A percentile compares a stretch with the other conserved stretches of the same genome.
Conservation (phyloP, 1,284 basidiomycete species). For the Ustilago tritici region DNA sequence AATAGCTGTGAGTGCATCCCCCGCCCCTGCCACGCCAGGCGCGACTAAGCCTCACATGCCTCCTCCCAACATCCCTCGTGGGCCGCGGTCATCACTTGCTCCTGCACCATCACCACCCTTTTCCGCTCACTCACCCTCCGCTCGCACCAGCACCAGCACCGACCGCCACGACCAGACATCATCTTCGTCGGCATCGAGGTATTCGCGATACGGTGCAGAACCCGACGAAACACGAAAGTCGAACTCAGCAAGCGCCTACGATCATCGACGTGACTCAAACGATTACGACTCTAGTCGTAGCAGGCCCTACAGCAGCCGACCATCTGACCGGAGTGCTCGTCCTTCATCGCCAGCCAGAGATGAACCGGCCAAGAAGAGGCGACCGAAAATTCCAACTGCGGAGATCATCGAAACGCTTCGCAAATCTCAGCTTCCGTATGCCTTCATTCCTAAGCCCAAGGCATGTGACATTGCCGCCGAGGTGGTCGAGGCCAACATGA, state of each 20-base stretch:
- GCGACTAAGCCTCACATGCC: conserved; percentile 31
- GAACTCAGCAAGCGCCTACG: conserved; percentile 4
- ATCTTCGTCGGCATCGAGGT: neutral
- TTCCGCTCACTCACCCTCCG: conserved; percentile 8
- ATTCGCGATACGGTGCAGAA: conserved; percentile 7
- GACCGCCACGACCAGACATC: conserved; percentile 9
- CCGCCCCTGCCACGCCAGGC: conserved; percentile 24
- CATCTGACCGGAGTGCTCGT: neutral
- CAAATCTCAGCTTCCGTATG: conserved; percentile 40
- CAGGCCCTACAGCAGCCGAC: conserved; percentile 11
- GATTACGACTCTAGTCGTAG: conserved; percentile 11
- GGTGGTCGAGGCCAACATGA: conserved; percentile 56
- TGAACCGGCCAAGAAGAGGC: neutral
- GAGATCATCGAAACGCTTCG: conserved; percentile 36
- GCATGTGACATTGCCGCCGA: conserved; percentile 45
- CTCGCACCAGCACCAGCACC: conserved; percentile 8
- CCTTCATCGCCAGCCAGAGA: neutral
- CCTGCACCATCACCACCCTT: conserved; percentile 8
- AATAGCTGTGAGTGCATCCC: conserved; percentile 9
- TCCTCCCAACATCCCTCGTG: conserved; percentile 31
- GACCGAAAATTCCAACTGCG: conserved; percentile 19
- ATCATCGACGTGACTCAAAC: conserved; percentile 14
- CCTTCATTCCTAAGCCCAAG: conserved; percentile 48
- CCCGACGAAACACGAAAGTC: conserved; percentile 13
- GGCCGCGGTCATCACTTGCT: conserved; percentile 15